Conservation (phyloP, 495 filamentous ascomycete genomes). For the Aspergillus diversus region DNA sequence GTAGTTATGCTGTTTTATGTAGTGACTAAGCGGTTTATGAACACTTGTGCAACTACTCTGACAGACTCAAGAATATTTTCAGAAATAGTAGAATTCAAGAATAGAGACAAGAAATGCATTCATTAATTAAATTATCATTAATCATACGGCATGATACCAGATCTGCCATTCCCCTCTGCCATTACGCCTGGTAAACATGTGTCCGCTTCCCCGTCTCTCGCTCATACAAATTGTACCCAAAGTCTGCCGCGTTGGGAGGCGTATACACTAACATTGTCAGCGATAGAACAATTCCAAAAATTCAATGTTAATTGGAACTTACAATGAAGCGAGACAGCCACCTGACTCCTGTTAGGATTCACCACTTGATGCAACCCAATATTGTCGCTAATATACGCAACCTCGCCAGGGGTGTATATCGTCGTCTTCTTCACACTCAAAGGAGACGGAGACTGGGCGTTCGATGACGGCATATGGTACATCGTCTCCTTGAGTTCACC, state of each 20-base stretch:
- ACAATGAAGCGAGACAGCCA: conserved; percentile 84
- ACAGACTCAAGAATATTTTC: too few relatives aligned
- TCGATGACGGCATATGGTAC: conserved; percentile 63
- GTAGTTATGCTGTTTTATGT: too few relatives aligned
- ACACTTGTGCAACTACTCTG: neutral
- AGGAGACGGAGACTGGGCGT: conserved; percentile 23
- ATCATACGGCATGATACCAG: neutral
- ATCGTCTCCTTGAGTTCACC: conserved; percentile 73
- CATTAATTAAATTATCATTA: conserved; percentile 1
- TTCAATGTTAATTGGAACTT: conserved; percentile 20
- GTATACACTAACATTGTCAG: conserved; percentile 65
- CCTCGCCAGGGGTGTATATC: conserved; percentile 54
- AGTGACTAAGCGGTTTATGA: neutral
- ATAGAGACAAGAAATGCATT: too few relatives aligned
- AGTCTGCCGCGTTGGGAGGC: conserved; percentile 77
- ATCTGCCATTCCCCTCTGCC: too few relatives aligned
- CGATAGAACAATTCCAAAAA: neutral
- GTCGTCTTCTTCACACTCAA: conserved; percentile 30
- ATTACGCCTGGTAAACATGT: conserved; percentile 36
- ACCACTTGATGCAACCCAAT: conserved; percentile 81
- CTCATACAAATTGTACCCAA: conserved; percentile 76
- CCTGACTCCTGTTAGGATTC: conserved; percentile 67
- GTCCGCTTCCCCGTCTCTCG: conserved; percentile 61
- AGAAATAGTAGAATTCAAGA: too few relatives aligned
- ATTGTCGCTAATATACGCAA: conserved; percentile 79